Conservation (phyloP, 352 stramenopile genomes). For the Phytopythium delawarense region DNA sequence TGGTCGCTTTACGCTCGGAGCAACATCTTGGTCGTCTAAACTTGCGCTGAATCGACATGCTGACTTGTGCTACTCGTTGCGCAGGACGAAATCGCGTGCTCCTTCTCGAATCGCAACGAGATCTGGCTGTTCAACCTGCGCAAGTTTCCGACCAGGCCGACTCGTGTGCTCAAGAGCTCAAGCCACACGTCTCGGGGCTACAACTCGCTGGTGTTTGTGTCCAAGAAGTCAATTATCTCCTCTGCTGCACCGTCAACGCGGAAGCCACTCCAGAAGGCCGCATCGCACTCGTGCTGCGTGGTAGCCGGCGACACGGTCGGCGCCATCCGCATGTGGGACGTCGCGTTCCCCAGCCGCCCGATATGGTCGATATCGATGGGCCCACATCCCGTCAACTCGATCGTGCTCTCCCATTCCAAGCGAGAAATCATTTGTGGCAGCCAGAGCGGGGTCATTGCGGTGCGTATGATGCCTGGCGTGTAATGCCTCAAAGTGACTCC, state of each 20-base stretch:
- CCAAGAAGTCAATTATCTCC: neutral
- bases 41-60: neutral
- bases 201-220: slow-evolving; percentile 68
- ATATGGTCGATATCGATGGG: slow-evolving; percentile 53
- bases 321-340: slow-evolving; percentile 64
- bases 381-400: slow-evolving; percentile 40
- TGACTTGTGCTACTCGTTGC: neutral
- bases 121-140: slow-evolving; percentile 71
- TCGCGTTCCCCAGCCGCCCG: slow-evolving; percentile 40
- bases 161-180: slow-evolving; percentile 54
- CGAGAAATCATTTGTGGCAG: slow-evolving; percentile 56
- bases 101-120: slow-evolving; percentile 67
- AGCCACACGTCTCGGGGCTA: slow-evolving; percentile 74
- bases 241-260: neutral
- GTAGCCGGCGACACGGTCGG: slow-evolving; percentile 65
- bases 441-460: slow-evolving; percentile 50
- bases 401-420: slow-evolving; percentile 41
- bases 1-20: too few species aligned
- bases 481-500: too few species aligned
- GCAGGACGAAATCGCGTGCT: slow-evolving; percentile 73
- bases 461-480: too few species aligned
- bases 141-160: slow-evolving; percentile 62
- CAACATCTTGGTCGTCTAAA: neutral
- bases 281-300: slow-evolving; percentile 8
- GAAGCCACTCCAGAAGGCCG: neutral